Percentiles rank a stretch among this genome's conserved stretches.
These are phyloP conservation scores for Boletus edulis DNA, from an alignment of 768 basidiomycete species.

Conservation along the genomic window DNA sequence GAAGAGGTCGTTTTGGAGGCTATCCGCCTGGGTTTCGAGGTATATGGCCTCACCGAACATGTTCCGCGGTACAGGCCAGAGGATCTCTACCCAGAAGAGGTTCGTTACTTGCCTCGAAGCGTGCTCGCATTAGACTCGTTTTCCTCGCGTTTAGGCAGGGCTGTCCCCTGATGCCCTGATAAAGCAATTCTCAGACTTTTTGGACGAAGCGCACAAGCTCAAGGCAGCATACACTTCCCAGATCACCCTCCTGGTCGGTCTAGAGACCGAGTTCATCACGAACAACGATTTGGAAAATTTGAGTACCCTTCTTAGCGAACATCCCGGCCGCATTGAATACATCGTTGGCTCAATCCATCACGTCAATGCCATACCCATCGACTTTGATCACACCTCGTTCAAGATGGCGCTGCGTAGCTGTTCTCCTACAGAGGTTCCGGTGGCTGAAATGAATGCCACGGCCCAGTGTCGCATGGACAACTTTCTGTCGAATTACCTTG, in stretches of 20 bases:
- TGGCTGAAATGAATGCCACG: constrained; percentile 21
- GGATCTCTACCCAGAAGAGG: constrained; percentile 97
- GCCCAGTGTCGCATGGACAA: constrained; percentile 34
- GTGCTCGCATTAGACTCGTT: constrained; percentile 11
- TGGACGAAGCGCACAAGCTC: constrained; percentile 77
- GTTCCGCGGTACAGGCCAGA: constrained; percentile 78
- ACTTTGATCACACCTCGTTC: constrained; percentile 81
- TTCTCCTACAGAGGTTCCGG: constrained; percentile 28
- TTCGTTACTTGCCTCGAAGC: constrained; percentile 31
- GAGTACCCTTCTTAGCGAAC: constrained; percentile 45
- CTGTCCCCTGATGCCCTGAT: constrained; percentile 50
- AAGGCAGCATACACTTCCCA: constrained; percentile 56
- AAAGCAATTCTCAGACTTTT: constrained; percentile 68
- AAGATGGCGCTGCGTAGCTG: constrained; percentile 52
- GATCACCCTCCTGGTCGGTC: constrained; percentile 80
- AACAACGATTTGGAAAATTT: constrained; percentile 59
- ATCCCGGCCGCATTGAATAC: constrained; percentile 68
- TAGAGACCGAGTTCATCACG: constrained; percentile 92
- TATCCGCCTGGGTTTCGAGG: constrained; percentile 70
- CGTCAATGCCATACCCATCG: constrained; percentile 83
- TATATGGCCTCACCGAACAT: constrained; percentile 91
- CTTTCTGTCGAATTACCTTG: constrained; percentile 75
- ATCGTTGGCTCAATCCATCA: constrained; percentile 94
- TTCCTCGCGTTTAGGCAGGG: constrained; percentile 44
- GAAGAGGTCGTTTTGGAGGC: constrained; percentile 83